Percentiles rank a stretch among this genome's conserved stretches.
Evolutionary conservation across 129 eudicot genomes (phyloP).

Genomic region (Chrysanthemum lavandulifolium): DNA sequence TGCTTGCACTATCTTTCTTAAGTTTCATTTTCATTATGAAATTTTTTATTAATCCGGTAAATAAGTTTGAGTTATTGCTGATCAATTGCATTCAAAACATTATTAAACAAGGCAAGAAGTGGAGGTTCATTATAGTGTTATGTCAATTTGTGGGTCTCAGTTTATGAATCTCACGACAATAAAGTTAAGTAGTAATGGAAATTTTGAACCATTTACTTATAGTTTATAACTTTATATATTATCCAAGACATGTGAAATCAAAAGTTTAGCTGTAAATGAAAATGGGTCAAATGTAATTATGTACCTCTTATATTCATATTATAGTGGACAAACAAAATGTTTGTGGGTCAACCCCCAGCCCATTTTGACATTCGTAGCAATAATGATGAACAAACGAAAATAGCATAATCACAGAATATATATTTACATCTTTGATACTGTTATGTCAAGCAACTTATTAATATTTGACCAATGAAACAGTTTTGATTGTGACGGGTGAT

Average conservation of each 20-base stretch:
- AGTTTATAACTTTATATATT: too few relatives aligned
- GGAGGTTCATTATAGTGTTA: constrained; percentile 4
- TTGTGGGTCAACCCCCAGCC: too few relatives aligned
- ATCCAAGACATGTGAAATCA: too few relatives aligned
- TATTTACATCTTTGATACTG: background rate
- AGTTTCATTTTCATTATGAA: background rate
- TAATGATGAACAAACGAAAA: background rate
- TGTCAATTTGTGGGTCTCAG: constrained; percentile 7
- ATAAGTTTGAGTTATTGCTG: constrained; percentile 5
- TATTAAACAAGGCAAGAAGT: background rate
- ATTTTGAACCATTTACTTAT: too few relatives aligned
- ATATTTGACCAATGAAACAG: constrained; percentile 38
- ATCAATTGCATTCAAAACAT: background rate
- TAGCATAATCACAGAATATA: background rate
- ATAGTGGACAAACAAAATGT: too few relatives aligned
- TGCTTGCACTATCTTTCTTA: constrained; percentile 8
- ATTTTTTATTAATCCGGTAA: background rate
- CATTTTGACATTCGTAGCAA: too few relatives aligned
- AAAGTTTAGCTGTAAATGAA: background rate
- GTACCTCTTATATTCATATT: too few relatives aligned
- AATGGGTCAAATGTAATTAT: background rate
- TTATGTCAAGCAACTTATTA: constrained; percentile 21
- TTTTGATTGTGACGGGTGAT: constrained; percentile 86
- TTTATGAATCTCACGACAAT: background rate
- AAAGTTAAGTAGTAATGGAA: too few relatives aligned